Evolutionary conservation across 768 basidiomycete genomes (phyloP), one percentile per base, ranked within the genome.

Genomic region (Calocybe indica): DNA sequence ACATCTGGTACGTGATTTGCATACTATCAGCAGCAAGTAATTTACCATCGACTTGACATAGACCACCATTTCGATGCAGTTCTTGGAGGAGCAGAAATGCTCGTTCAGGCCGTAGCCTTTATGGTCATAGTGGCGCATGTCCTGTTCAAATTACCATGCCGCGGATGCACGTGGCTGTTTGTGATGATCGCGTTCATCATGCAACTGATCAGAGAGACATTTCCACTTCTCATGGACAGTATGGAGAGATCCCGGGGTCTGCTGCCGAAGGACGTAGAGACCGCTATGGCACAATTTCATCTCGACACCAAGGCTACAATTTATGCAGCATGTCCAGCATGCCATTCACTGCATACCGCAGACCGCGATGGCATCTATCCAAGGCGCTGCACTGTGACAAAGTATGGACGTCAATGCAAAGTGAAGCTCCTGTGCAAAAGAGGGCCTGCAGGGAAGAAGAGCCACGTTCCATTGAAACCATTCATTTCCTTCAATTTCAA

Each of bases 401-500:
- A 9, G 29, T 10, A 40, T 40, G 29, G 14, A 13, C 39, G 9
- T 10, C 29, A 14, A 14, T 14, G 8, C 13, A 14, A 28, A 28
- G 39, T 6, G 14, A 10, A 10, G 14, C 29, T 10, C 14, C 8
- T 14, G 14, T 5, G 9, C 39, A 40, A 28, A 40, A 40, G 13
- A 9, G 14, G 8, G 13, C 29, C 39, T 22, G 39, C 14, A 40
- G 14, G 29, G 8, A 8, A 14, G 8, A 34, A 10, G n/a, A 34
- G 37, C 6, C 7, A 51, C n/a, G 50, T 57, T 31, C 61, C 58
- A 5, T 58, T 60, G 46, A 53, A 50, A 30, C 47, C 52, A 5
- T 62, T 48, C 44, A 46, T 62, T 28, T 50, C 40, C 5, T 60
- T 53, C 38, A 55, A 60, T 38, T 55, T 63, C 46, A 56, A 58